Evolutionary conservation across 1,284 basidiomycete genomes (phyloP), one percentile per base, ranked within the genome.

Genomic region (Fomitopsis palustris): DNA sequence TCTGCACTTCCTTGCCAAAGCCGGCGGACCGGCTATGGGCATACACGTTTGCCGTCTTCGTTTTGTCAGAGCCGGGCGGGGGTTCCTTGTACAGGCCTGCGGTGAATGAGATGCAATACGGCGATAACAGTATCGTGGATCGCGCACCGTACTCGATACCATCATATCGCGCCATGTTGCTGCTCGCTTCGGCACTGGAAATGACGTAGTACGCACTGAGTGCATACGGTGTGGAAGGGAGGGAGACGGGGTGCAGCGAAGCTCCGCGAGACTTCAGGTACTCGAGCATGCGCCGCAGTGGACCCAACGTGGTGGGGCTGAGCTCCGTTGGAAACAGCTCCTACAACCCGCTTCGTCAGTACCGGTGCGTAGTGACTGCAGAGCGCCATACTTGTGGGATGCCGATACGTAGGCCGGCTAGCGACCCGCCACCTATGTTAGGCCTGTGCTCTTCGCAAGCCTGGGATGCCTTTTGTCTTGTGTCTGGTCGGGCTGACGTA

Each of bases 131-230:
- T 12, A 43, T 16, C 19, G n/a, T 1, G 47, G 31, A 19, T 31
- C 8, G 65, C 75, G 54, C 53, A 85, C 88, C 90, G 66, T 86
- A 88, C 63, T 85, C 78, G 12, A 96, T 82, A 0, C 96, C 96
- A 55, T 96, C 94, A 72, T 91, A 99, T 37, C 95, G 81, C 0
- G 92, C 94, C 41, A 99, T 78, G 69, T 97, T 98, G 64, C 93
- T 96, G 64, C 92, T 92, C 0, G 96, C 96, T 70, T 99, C 97
- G 0, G 97, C 95, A 61, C 87, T 92, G 0, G 96, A 93, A 21
- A 98, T 81, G 12, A 98, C 92, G 69, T 99, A 99, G 78, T 99
- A 99, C 4, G 95, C 92, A 55, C 94, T 93, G 1, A 98, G 78
- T 0, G 93, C 92, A 65, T 90, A 90, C 1, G 76, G 77, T 0